Conservation (phyloP, 352 stramenopile genomes). For the Pythium vanterpoolii region DNA sequence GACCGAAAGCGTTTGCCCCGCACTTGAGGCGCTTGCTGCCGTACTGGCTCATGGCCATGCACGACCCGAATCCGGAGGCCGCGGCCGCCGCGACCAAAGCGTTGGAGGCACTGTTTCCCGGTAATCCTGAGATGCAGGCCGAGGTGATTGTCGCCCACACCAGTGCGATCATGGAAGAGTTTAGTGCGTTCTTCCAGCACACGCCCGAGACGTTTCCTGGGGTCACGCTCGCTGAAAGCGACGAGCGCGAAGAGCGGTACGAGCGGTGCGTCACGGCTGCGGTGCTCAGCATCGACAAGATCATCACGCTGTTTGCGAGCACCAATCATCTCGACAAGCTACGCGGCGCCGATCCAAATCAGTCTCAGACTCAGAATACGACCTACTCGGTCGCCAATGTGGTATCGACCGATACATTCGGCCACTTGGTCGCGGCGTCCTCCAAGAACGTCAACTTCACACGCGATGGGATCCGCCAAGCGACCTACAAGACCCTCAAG, state of each 20-base stretch:
- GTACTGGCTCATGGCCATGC: conserved; percentile 80
- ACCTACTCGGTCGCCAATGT: conserved; percentile 49
- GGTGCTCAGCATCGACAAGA: conserved; percentile 51
- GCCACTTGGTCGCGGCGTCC: conserved; percentile 41
- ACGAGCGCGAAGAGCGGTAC: conserved; percentile 75
- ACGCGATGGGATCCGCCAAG: conserved; percentile 59
- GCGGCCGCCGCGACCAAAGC: conserved; percentile 43
- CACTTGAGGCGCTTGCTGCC: conserved; percentile 71
- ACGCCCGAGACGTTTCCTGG: conserved; percentile 61
- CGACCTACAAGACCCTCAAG: conserved; percentile 55
- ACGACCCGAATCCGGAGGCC: conserved; percentile 65
- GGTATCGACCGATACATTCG: conserved; percentile 61
- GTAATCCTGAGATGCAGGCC: conserved; percentile 26
- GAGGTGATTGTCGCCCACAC: conserved; percentile 25
- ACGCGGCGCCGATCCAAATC: conserved; percentile 26
- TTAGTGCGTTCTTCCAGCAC: conserved; percentile 55
- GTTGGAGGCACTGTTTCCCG: conserved; percentile 51
- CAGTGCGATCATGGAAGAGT: conserved; percentile 49
- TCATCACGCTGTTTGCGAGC: conserved; percentile 50
- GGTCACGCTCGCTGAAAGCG: conserved; percentile 39
- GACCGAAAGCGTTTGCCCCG: conserved; percentile 61
- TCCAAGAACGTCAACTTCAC: conserved; percentile 81
- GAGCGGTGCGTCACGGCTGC: conserved; percentile 66
- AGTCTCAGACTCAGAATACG: too few relatives aligned
- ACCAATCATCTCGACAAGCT: conserved; percentile 39